phyloP scores from a whole-genome alignment of 805 yeast genomes.

The Cyberlindnera xishuangbannaensis region DNA sequence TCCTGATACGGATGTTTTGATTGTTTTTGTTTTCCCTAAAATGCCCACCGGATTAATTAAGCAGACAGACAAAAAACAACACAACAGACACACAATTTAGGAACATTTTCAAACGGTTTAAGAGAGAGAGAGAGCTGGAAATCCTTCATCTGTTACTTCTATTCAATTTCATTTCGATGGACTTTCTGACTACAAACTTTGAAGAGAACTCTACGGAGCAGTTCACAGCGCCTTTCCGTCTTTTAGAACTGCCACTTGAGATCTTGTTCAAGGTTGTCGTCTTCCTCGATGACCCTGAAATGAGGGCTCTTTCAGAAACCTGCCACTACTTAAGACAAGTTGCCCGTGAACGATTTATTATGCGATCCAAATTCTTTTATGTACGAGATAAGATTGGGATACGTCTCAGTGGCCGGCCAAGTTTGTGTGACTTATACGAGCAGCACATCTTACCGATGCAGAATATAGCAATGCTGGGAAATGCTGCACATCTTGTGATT shows the following conservation, averaged over 20 bases:
- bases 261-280: slow-evolving; percentile 18
- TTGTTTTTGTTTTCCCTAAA: too few relatives aligned
- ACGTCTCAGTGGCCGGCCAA: slow-evolving; percentile 15
- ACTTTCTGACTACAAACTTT: slow-evolving; percentile 22
- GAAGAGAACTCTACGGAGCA: slow-evolving; percentile 6
- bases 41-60: too few relatives aligned
- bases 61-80: too few relatives aligned
- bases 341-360: slow-evolving; percentile 19
- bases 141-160: too few relatives aligned
- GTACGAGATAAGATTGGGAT: slow-evolving; percentile 18
- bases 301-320: slow-evolving; percentile 12
- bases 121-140: too few relatives aligned
- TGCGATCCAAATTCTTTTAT: slow-evolving; percentile 18
- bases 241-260: slow-evolving; percentile 23
- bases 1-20: too few relatives aligned
- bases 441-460: slow-evolving; percentile 18
- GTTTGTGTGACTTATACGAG: slow-evolving; percentile 9
- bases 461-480: slow-evolving; percentile 5
- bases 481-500: slow-evolving; percentile 2
- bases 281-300: slow-evolving; percentile 22
- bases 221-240: slow-evolving; percentile 16
- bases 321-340: slow-evolving; percentile 16
- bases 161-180: too few relatives aligned
- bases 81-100: too few relatives aligned
- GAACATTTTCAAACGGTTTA: too few relatives aligned